Evolutionary conservation across 176 grass and related monocot species (phyloP).

Genomic region (Triticum timopheevii): DNA sequence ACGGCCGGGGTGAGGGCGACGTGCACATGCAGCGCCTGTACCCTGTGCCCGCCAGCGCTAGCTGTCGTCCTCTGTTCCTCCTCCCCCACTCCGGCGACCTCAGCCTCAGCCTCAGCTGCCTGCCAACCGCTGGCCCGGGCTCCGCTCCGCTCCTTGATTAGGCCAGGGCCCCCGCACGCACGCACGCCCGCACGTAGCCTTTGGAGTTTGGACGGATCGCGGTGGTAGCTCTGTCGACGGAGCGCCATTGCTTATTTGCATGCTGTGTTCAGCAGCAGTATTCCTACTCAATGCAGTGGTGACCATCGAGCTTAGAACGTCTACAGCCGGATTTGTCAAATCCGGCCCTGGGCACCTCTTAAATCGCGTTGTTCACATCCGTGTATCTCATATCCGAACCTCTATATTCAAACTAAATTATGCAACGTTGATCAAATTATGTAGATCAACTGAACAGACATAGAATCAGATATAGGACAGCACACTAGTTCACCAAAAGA

Average conservation of each 20-base stretch:
- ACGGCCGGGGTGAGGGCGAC: conserved; percentile 3
- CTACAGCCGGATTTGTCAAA: no score
- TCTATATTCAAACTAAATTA: no score
- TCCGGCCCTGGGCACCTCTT: no score
- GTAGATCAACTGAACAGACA: no score
- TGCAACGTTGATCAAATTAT: no score
- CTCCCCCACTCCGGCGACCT: background rate
- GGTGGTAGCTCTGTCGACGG: background rate
- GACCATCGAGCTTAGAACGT: background rate
- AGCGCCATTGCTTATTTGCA: no score
- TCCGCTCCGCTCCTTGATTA: background rate
- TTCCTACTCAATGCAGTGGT: background rate
- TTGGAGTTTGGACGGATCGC: background rate
- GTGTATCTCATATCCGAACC: no score
- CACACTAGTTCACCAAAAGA: no score
- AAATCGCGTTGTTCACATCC: no score
- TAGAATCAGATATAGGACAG: no score
- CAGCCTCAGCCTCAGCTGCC: background rate
- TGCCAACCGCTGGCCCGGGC: background rate
- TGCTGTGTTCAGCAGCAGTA: background rate
- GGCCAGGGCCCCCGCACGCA: background rate
- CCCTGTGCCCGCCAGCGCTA: background rate
- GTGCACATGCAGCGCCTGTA: background rate
- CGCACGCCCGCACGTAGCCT: background rate
- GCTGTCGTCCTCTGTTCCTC: background rate